Evolutionary conservation across 2,329 filamentous ascomycete genomes (phyloP), one percentile per base, ranked within the genome.

Genomic region (Lanzia echinophila): DNA sequence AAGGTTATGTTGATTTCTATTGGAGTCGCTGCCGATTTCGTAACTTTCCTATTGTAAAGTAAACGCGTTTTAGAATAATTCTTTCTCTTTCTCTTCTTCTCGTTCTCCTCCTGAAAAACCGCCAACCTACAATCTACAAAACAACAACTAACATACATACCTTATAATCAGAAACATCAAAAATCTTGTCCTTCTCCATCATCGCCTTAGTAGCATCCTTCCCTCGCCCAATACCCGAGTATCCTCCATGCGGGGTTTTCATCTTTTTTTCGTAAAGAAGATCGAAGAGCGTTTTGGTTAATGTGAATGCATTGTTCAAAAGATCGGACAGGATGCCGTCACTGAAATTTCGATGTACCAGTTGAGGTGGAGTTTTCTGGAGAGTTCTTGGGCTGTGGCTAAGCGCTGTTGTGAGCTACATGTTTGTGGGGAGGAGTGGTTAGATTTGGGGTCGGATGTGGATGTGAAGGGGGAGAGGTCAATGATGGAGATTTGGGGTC

Each of bases 221-320:
- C 64, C 80, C 77, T 47, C 77, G 60, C 0, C 77, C 77, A 0
- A 75, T 75, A 71, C 75, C 76, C 1, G 76, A 79, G 61, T 81
- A 81, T 17, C 78, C 78, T 45, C 77, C 71, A 61, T 81, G 75
- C 4, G 74, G 74, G 2, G 75, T 75, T 53, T 72, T 70, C 67
- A 75, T 72, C 58, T 78, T 78, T 47, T 73, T 69, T 43, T 73
- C 70, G 17, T 64, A 63, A 0, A 71, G 69, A 10, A 78, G 64
- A 43, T 71, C 68, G 54, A 76, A 78, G 15, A 78, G 68, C 6
- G 20, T 43, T 43, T 28, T 28, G 4, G 24, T 28, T 28, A 28
- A 8, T 28, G 24, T 4, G 4, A 28, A 28, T 4, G 24, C 24
- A 28, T 4, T 4, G 4, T 28, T 8, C 4, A 28, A 8, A 8